These are phyloP conservation scores for Kwoniella sp. DNA, from an alignment of 768 basidiomycete genomes.

Conservation along the genomic window DNA sequence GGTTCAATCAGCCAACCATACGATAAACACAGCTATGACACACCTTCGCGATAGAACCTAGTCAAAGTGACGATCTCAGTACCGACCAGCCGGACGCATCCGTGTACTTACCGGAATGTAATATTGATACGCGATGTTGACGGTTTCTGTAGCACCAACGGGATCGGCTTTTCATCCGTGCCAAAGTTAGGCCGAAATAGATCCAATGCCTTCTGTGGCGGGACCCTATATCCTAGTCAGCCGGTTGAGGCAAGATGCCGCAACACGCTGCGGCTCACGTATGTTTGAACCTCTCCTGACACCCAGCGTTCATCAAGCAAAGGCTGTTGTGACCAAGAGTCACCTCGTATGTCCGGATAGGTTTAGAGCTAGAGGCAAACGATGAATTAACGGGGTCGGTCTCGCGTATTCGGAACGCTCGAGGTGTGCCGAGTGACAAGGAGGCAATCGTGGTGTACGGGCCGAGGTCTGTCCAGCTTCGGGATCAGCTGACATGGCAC, in stretches of 20 bases:
- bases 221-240: conserved; percentile 28
- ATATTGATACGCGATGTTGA: conserved; percentile 47
- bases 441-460: conserved; percentile 50
- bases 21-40: neutral
- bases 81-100: too few species aligned
- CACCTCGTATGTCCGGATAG: conserved; percentile 47
- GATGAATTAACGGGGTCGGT: conserved; percentile 33
- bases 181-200: conserved; percentile 43
- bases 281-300: conserved; percentile 50
- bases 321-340: conserved; percentile 47
- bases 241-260: too few species aligned
- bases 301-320: conserved; percentile 48
- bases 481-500: neutral
- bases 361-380: conserved; percentile 16
- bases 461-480: conserved; percentile 42
- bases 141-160: conserved; percentile 24
- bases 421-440: conserved; percentile 47
- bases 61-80: too few species aligned
- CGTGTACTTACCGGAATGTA: conserved; percentile 47
- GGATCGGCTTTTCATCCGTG: conserved; percentile 22
- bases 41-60: conserved; percentile 21
- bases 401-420: conserved; percentile 45
- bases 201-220: conserved; percentile 44
- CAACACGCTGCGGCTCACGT: conserved; percentile 25
- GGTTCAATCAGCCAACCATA: neutral